Evolutionary conservation across 164 flowering plant genomes (phyloP).

Genomic region (Cinnamomum chago): DNA sequence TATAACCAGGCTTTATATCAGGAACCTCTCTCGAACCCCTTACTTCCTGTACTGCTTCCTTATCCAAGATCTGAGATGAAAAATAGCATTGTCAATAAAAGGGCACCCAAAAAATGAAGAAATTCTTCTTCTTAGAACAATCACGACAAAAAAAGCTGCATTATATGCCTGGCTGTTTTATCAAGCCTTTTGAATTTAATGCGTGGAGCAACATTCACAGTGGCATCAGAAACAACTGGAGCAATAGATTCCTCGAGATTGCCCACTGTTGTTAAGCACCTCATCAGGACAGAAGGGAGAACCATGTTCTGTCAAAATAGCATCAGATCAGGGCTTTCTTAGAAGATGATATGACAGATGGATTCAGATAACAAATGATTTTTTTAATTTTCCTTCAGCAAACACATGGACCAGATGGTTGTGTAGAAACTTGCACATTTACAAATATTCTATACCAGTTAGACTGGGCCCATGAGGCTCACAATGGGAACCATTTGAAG

Average conservation of each 20-base stretch:
- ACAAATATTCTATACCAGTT: too few species aligned
- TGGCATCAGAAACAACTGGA: constrained; percentile 23
- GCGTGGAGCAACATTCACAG: constrained; percentile 33
- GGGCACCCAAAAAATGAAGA: not conserved
- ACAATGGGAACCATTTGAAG: too few species aligned
- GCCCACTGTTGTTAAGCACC: constrained; percentile 29
- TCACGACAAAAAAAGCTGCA: constrained; percentile 49
- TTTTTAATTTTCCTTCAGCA: too few species aligned
- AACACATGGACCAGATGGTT: too few species aligned
- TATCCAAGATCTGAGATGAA: constrained; percentile 67
- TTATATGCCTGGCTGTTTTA: constrained; percentile 87
- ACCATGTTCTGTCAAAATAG: constrained; percentile 5
- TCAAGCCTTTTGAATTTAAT: constrained; percentile 90
- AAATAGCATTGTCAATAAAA: not conserved
- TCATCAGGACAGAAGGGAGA: constrained; percentile 16
- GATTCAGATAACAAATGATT: not conserved
- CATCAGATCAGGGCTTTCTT: not conserved
- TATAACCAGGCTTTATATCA: constrained; percentile 85
- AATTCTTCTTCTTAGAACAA: not conserved
- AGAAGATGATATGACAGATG: too few species aligned
- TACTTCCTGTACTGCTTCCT: constrained; percentile 86
- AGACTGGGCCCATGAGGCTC: too few species aligned
- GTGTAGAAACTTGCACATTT: too few species aligned
- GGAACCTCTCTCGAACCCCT: constrained; percentile 61
- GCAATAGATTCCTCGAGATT: constrained; percentile 20